Evolutionary conservation across 2,329 filamentous ascomycete genomes (phyloP).

Genomic region (Xylaria multiplex): DNA sequence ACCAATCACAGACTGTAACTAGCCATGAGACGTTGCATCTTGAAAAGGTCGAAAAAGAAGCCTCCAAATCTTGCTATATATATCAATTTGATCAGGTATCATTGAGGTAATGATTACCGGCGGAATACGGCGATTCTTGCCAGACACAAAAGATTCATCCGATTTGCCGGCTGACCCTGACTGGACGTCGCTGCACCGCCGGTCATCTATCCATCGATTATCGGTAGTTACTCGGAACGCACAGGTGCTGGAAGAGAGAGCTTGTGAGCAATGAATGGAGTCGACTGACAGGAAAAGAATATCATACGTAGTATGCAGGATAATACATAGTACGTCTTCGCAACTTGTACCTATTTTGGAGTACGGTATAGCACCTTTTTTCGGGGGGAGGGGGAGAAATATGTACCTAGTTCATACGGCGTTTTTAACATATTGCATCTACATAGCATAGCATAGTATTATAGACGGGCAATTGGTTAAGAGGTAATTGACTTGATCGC

Average conservation of each 20-base stretch:
- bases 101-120: slow-evolving; percentile 23
- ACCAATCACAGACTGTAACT: not conserved
- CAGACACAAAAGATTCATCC: slow-evolving; percentile 22
- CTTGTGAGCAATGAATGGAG: too few species aligned
- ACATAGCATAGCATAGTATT: not conserved
- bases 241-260: not conserved
- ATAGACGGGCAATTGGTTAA: slow-evolving; percentile 24
- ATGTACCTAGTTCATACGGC: slow-evolving; percentile 1
- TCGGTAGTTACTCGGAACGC: slow-evolving; percentile 1
- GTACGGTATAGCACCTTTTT: not conserved
- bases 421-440: slow-evolving; percentile 1
- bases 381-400: not conserved
- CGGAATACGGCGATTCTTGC: slow-evolving; percentile 12
- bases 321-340: slow-evolving; percentile 4
- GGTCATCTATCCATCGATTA: not conserved
- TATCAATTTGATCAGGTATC: not conserved
- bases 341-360: slow-evolving; percentile 10
- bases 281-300: not conserved
- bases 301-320: slow-evolving; percentile 34
- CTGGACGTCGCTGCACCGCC: slow-evolving; percentile 14
- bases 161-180: slow-evolving; percentile 22
- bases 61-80: slow-evolving; percentile 10
- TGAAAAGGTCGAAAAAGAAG: not conserved
- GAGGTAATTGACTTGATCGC: slow-evolving; percentile 16
- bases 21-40: slow-evolving; percentile 26